A percentile compares a stretch with the other conserved stretches of the same genome.
Evolutionary conservation across 2,329 filamentous ascomycete species (phyloP).

Genomic region (Cladophialophora yegresii): DNA sequence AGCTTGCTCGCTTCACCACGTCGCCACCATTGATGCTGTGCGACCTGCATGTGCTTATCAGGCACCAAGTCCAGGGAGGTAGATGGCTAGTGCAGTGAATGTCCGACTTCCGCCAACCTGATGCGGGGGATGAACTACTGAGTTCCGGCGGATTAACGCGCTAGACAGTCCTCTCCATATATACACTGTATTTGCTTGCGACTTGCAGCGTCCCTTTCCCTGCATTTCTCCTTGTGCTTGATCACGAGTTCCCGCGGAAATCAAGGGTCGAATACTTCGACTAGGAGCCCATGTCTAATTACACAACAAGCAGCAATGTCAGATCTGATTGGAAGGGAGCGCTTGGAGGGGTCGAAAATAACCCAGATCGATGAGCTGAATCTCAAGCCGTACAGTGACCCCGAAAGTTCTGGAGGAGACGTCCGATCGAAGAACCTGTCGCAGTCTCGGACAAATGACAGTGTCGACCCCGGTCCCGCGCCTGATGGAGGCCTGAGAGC

Average conservation of each 20-base stretch:
- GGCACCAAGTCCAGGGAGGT: not conserved
- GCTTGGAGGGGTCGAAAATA: not conserved
- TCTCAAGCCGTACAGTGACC: not conserved
- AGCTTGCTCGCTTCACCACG: not conserved
- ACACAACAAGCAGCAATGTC: not conserved
- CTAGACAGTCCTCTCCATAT: not conserved
- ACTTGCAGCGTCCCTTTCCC: not conserved
- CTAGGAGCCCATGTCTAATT: not conserved
- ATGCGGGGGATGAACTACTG: not conserved
- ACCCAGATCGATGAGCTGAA: not conserved
- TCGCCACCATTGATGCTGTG: not conserved
- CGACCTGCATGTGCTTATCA: not conserved
- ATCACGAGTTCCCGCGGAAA: not conserved
- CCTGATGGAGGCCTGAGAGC: slow-evolving; percentile 56
- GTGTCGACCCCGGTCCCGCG: slow-evolving; percentile 44
- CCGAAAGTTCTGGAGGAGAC: not conserved
- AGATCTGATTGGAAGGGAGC: slow-evolving; percentile 1
- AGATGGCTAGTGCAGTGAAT: not conserved
- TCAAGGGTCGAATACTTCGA: not conserved
- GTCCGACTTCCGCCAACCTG: not conserved
- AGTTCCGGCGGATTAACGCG: not conserved
- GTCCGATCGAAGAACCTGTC: slow-evolving; percentile 41
- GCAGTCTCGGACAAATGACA: slow-evolving; percentile 44
- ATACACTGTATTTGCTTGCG: not conserved
- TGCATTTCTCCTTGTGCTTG: not conserved